Evolutionary conservation across 768 basidiomycete genomes (phyloP).

Genomic region (Suillus subalutaceus): DNA sequence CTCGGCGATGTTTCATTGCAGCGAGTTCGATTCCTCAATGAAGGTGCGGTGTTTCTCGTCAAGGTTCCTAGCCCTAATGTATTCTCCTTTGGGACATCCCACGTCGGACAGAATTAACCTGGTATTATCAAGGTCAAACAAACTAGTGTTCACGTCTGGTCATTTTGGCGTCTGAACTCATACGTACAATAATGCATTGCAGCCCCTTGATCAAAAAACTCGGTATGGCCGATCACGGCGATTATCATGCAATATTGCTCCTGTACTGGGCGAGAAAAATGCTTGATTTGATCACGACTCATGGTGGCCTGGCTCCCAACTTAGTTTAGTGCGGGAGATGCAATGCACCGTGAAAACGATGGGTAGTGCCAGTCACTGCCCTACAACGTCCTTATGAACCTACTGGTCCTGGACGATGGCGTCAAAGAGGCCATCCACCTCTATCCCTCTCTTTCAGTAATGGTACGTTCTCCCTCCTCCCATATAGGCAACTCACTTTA

Average conservation of each 20-base stretch:
- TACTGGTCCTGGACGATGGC: slow-evolving; percentile 41
- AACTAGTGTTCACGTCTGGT: background rate
- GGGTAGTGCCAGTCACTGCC: slow-evolving; percentile 41
- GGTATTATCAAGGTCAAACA: background rate
- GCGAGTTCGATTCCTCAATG: background rate
- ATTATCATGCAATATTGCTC: slow-evolving; percentile 31
- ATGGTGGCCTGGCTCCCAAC: background rate
- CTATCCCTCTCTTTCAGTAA: slow-evolving; percentile 25
- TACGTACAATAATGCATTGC: background rate
- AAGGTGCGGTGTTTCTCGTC: background rate
- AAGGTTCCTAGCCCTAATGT: background rate
- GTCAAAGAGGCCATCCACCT: slow-evolving; percentile 43
- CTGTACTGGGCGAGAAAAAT: slow-evolving; percentile 33
- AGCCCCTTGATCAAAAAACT: slow-evolving; percentile 29
- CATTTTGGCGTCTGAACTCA: no score
- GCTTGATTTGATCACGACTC: slow-evolving; percentile 17
- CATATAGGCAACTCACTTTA: background rate
- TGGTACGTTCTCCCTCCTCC: slow-evolving; percentile 19
- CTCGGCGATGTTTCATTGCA: background rate
- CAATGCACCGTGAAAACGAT: slow-evolving; percentile 51
- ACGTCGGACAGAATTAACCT: background rate
- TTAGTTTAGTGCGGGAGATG: slow-evolving; percentile 41
- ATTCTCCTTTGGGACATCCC: background rate
- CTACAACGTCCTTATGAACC: slow-evolving; percentile 38
- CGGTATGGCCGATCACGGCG: slow-evolving; percentile 33